phyloP scores from a whole-genome alignment of 2,329 filamentous ascomycete genomes.

The Nothophoma quercina region DNA sequence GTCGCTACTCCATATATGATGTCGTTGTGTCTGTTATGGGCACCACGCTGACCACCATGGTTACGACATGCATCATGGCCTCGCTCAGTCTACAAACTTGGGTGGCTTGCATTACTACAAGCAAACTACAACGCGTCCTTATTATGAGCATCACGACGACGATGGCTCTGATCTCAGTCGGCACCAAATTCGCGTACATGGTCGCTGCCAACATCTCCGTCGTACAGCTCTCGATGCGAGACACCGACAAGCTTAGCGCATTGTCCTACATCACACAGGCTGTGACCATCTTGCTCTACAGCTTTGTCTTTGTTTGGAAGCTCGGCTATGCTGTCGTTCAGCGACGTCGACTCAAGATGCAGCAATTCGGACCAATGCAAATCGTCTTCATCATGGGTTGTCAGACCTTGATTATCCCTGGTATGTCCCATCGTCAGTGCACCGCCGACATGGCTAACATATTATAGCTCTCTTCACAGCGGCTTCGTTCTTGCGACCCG shows the following conservation, averaged over 20 bases:
- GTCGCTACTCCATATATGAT: slow-evolving; percentile 55
- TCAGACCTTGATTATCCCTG: slow-evolving; percentile 71
- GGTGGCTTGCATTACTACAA: slow-evolving; percentile 65
- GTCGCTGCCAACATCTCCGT: slow-evolving; percentile 56
- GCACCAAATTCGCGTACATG: slow-evolving; percentile 61
- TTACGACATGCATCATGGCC: slow-evolving; percentile 63
- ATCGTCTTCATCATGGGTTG: slow-evolving; percentile 73
- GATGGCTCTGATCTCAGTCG: slow-evolving; percentile 60
- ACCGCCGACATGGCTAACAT: slow-evolving; percentile 27
- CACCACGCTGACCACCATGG: slow-evolving; percentile 59
- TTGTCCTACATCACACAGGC: slow-evolving; percentile 61
- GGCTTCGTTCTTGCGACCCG: slow-evolving; percentile 60
- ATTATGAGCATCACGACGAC: slow-evolving; percentile 59
- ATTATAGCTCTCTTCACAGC: slow-evolving; percentile 66
- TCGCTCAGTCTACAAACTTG: slow-evolving; percentile 70
- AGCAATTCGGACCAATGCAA: slow-evolving; percentile 69
- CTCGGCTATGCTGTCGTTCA: slow-evolving; percentile 65
- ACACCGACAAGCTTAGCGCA: slow-evolving; percentile 29
- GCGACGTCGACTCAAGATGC: slow-evolving; percentile 64
- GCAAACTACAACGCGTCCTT: slow-evolving; percentile 50
- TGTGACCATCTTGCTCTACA: slow-evolving; percentile 68
- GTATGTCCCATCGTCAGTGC: slow-evolving; percentile 46
- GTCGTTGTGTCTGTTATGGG: slow-evolving; percentile 58
- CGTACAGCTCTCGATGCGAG: slow-evolving; percentile 47
- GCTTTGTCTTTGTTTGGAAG: slow-evolving; percentile 67